These are phyloP conservation scores for Penicillium sp. DNA, from an alignment of 2,329 filamentous ascomycete genomes.

Conservation along the genomic window DNA sequence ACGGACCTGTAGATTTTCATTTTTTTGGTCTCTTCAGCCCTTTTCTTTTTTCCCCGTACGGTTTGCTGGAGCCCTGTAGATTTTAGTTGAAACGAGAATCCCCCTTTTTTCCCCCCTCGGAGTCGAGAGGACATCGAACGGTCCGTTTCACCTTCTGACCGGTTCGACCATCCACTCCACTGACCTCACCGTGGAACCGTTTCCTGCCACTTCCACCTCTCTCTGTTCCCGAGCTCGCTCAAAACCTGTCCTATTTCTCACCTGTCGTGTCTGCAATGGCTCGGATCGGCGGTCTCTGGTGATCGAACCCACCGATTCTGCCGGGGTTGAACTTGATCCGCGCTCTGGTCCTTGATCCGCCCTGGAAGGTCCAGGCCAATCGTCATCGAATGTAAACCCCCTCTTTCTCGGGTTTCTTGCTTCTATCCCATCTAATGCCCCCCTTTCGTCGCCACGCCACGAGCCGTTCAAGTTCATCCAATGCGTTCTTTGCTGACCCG, in stretches of 20 bases:
- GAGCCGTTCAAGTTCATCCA: constrained; percentile 3
- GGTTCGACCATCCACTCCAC: constrained; percentile 10
- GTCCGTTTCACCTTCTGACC: background rate
- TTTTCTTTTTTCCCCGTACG: background rate
- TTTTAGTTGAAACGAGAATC: constrained; percentile 3
- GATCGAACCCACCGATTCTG: background rate
- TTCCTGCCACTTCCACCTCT: background rate
- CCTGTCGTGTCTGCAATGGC: background rate
- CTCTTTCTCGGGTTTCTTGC: constrained; percentile 5
- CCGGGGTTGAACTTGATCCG: background rate
- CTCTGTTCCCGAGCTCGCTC: background rate
- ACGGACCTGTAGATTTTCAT: no score
- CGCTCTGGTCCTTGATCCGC: constrained; percentile 3
- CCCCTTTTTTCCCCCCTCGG: background rate
- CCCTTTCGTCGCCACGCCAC: background rate
- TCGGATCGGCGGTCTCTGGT: background rate
- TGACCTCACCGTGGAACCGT: constrained; percentile 17
- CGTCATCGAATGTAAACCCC: constrained; percentile 14
- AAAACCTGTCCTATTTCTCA: background rate
- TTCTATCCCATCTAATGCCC: constrained; percentile 1
- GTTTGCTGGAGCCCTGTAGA: background rate
- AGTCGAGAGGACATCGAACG: background rate
- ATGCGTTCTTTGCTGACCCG: constrained; percentile 12
- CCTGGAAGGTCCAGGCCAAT: background rate
- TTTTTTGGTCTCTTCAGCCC: background rate